A percentile compares a stretch with the other conserved stretches of the same genome.
These are phyloP conservation scores for Mucor circinelloides DNA, from an alignment of 371 early-diverging fungal genomes.

Conservation along the genomic window DNA sequence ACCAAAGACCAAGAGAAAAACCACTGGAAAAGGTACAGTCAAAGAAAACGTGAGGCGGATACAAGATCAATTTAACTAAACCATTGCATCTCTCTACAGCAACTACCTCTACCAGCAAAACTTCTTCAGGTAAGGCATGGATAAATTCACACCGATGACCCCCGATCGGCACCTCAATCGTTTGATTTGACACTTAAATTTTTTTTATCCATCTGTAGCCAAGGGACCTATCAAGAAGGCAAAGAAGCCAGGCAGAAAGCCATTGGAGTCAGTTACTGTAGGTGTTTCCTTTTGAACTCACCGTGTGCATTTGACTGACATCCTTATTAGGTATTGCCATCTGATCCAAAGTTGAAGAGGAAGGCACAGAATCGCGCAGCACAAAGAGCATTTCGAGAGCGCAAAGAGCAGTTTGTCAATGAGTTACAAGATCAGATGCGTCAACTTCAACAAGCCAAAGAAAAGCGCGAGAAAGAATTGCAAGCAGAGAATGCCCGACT, in stretches of 20 bases:
- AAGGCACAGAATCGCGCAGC: slow-evolving; percentile 79
- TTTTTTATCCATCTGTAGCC: background rate
- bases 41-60: too few relatives aligned
- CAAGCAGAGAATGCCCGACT: slow-evolving; percentile 59
- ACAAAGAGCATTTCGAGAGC: slow-evolving; percentile 76
- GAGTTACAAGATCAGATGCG: slow-evolving; percentile 67
- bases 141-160: slow-evolving; percentile 1
- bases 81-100: background rate
- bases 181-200: background rate
- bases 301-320: background rate
- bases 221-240: slow-evolving; percentile 8
- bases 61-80: too few relatives aligned
- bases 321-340: slow-evolving; percentile 10
- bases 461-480: slow-evolving; percentile 47
- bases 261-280: slow-evolving; percentile 21
- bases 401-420: slow-evolving; percentile 66
- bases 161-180: slow-evolving; percentile 6
- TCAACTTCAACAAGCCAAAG: slow-evolving; percentile 67
- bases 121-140: slow-evolving; percentile 6
- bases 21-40: slow-evolving; percentile 7
- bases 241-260: slow-evolving; percentile 48
- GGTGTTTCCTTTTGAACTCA: background rate
- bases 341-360: slow-evolving; percentile 42
- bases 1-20: slow-evolving; percentile 9
- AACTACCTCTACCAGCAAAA: background rate